Evolutionary conservation across 192 early-diverging fungal species (phyloP).

Genomic region (Diversispora epigaea): DNA sequence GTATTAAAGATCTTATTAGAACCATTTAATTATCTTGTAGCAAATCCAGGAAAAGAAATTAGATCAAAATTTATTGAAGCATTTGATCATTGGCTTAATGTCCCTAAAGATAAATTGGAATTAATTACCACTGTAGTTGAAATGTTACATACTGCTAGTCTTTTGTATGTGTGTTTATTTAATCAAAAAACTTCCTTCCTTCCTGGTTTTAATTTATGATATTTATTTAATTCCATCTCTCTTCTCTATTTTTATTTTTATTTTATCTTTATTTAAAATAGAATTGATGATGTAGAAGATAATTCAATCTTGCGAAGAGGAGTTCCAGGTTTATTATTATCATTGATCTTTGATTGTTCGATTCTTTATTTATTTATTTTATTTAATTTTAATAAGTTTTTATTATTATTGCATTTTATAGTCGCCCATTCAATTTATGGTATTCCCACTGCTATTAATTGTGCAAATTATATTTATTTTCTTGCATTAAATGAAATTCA

Average conservation of each 20-base stretch:
- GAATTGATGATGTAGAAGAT: constrained; percentile 97
- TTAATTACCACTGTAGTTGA: constrained; percentile 80
- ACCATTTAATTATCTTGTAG: constrained; percentile 84
- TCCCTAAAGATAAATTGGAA: constrained; percentile 64
- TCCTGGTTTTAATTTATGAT: no score
- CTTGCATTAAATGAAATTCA: constrained; percentile 78
- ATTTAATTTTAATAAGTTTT: background rate
- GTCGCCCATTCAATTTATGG: constrained; percentile 98
- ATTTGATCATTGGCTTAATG: constrained; percentile 86
- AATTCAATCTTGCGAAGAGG: constrained; percentile 86
- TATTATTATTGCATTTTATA: background rate
- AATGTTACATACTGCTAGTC: constrained; percentile 92
- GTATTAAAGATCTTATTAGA: constrained; percentile 82
- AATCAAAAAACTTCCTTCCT: no score
- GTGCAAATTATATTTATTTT: constrained; percentile 97
- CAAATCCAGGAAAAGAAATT: constrained; percentile 91
- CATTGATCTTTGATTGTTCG: background rate
- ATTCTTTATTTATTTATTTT: background rate
- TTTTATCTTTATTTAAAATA: constrained; percentile 32
- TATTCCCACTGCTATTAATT: constrained; percentile 88
- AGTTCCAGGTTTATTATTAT: constrained; percentile 50
- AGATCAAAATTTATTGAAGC: constrained; percentile 88
- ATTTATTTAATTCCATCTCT: no score
- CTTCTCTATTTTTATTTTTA: no score
- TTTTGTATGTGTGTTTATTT: constrained; percentile 68